phyloP scores from a whole-genome alignment of 2,329 filamentous ascomycete genomes.

The Leptographium lundbergii region DNA sequence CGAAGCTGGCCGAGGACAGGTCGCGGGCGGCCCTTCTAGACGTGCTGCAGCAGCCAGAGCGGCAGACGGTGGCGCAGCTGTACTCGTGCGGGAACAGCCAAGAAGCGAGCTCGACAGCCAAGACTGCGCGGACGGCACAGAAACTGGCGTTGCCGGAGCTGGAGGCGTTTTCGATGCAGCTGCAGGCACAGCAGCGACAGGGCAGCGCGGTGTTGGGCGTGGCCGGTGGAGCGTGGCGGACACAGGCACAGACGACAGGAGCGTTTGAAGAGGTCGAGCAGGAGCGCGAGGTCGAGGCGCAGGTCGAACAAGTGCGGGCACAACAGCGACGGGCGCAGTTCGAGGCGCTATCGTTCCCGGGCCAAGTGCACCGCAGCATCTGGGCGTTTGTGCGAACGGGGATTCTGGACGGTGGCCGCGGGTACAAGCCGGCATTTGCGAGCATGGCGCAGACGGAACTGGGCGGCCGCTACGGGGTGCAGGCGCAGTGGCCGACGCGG shows the following conservation, averaged over 20 bases:
- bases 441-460: conserved; percentile 2
- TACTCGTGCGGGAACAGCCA: conserved; percentile 32
- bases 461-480: conserved; percentile 1
- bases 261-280: conserved; percentile 47
- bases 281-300: conserved; percentile 45
- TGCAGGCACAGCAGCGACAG: conserved; percentile 13
- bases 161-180: conserved; percentile 15
- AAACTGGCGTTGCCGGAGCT: conserved; percentile 15
- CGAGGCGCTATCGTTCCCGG: conserved; percentile 1
- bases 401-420: not conserved
- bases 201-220: not conserved
- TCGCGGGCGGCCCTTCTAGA: conserved; percentile 26
- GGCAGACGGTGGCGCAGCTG: conserved; percentile 43
- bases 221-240: not conserved
- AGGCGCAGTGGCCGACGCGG: conserved; percentile 4
- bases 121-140: conserved; percentile 10
- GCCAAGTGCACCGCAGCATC: not conserved
- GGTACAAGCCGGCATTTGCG: not conserved
- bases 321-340: not conserved
- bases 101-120: not conserved
- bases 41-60: conserved; percentile 37
- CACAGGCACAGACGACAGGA: conserved; percentile 10
- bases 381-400: conserved; percentile 6
- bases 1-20: conserved; percentile 18
- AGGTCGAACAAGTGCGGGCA: conserved; percentile 41